These are phyloP conservation scores for Fragaria iinumae DNA, from an alignment of 306 rosid genomes.

Conservation along the genomic window DNA sequence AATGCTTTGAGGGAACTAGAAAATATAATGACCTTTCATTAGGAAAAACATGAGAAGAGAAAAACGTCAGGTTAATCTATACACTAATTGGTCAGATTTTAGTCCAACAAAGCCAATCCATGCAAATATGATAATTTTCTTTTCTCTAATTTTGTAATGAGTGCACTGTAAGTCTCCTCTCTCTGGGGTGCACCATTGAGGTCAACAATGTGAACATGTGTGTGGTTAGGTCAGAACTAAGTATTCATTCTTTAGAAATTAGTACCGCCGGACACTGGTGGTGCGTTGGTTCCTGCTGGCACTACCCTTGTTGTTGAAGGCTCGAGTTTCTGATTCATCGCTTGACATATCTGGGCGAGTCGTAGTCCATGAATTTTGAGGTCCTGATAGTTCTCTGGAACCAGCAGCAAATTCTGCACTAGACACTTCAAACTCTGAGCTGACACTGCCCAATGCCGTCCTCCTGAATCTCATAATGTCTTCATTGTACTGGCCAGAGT, in stretches of 20 bases:
- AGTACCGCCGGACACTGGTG: slow-evolving; percentile 21
- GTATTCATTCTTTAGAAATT: slow-evolving; percentile 19
- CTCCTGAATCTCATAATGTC: slow-evolving; percentile 60
- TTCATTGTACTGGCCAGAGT: slow-evolving; percentile 64
- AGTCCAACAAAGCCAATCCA: slow-evolving; percentile 29
- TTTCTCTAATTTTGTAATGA: not conserved
- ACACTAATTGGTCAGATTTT: slow-evolving; percentile 25
- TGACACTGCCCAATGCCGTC: slow-evolving; percentile 48
- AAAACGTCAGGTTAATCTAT: slow-evolving; percentile 14
- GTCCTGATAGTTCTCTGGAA: slow-evolving; percentile 40
- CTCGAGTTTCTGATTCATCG: slow-evolving; percentile 47
- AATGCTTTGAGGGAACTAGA: slow-evolving; percentile 31
- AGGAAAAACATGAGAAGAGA: not conserved
- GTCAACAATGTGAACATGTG: not conserved
- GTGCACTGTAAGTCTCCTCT: not conserved
- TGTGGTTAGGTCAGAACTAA: slow-evolving; percentile 1
- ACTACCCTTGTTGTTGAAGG: slow-evolving; percentile 24
- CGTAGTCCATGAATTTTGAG: slow-evolving; percentile 27
- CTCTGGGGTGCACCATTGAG: slow-evolving; percentile 5
- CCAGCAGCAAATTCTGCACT: slow-evolving; percentile 35
- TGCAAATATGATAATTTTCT: slow-evolving; percentile 4
- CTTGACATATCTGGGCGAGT: slow-evolving; percentile 27
- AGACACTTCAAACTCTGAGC: slow-evolving; percentile 43
- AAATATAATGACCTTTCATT: slow-evolving; percentile 11
- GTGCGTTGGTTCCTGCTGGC: slow-evolving; percentile 16